Base-by-base conservation (phyloP, 1,284 basidiomycete genomes). In the Cryptococcus jaspeensis region DNA sequence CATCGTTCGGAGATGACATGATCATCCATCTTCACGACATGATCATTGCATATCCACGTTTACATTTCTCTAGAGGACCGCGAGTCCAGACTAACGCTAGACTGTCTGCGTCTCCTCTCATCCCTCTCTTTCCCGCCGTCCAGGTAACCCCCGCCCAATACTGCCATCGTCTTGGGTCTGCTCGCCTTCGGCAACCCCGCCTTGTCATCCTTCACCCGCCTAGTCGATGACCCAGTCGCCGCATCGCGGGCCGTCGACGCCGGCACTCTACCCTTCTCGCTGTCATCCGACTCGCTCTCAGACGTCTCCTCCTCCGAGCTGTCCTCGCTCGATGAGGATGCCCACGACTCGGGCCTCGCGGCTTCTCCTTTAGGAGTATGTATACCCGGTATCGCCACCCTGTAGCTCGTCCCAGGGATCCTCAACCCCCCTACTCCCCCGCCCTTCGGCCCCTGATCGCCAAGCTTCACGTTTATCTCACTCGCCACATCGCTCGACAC, bases 321-420 rank as follows among this genome's bases (percentile, higher is more conserved):
- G 9, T n/a, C 38, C n/a, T 23, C 18, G 11, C n/a, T 22, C 12
- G 49, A 39, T 32, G 40, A 28, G n/a, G 55, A 50, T 15, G 23
- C 47, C 11, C 53, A 46, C 28, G 56, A 58, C 35, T 58, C 59
- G 2, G 56, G 52, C 46, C 56, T 23, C 5, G 50, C 47, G 1
- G 40, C 20, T 13, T 37, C 50, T 5, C 25, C 7, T 23, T 20
- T 45, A 22, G 40, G 15, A n/a, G 39, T 49, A 22, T 38, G 15
- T n/a, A 32, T 43, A 15, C 35, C 28, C 7, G 53, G 54, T 8
- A 59, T 18, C 18, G 59, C 43, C 13, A 65, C 41, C 3, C 38
- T 43, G 20, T 64, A 43, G 36, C 47, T 64, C 9, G 60, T 65
- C 3, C 64, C 66, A 18, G 61, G 64, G 11, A 65, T 58, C 20